Evolutionary conservation across 2,329 filamentous ascomycete genomes (phyloP), one percentile per base, ranked within the genome.

Genomic region (Plenodomus lindquistii): DNA sequence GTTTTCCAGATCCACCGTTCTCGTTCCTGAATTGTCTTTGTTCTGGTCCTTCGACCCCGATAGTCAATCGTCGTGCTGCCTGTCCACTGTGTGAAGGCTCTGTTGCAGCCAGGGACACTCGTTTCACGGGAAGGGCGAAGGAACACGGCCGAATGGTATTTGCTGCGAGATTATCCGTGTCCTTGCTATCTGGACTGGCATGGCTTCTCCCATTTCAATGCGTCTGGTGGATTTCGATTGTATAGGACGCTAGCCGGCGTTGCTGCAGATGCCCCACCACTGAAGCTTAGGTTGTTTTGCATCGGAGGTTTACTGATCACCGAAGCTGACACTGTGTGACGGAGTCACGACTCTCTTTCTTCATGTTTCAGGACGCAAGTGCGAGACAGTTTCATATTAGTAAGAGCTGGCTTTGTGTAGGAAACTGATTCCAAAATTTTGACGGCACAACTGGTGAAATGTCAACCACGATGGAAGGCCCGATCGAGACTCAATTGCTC

Each of bases 401-500:
- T 7, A 31, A 8, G 6, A 15, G 6, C 5, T 11, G 11, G 27
- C 9, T 8, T 31, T 31, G 27, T 15, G 15, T 31, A 13, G 10
- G 11, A 8, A 31, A 8, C 15, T 8, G 4, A 8, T 31, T 31
- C 6, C 27, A 31, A 31, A 15, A 11, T 11, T 6, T 31, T 13
- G 4, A 15, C 27, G 15, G 27, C 27, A 31, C 11, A 4, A 4
- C 17, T 35, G 8, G 24, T 22, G 27, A 17, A 10, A 37, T 21
- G 9, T 11, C 16, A 13, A 13, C 5, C 18, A 39, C 20, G 10
- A 54, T 54, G 51, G 42, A 35, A 11, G 40, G 16, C 10, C 40
- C 27, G 8, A 52, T 63, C 21, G 52, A 57, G 19, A 59, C 61
- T 7, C 53, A 61, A 40, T 34, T 66, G 22, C 42, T 66, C 9